Evolutionary conservation across 176 grass and related monocot genomes (phyloP), one percentile per base, ranked within the genome.

Genomic region (Miscanthus lutarioriparius): DNA sequence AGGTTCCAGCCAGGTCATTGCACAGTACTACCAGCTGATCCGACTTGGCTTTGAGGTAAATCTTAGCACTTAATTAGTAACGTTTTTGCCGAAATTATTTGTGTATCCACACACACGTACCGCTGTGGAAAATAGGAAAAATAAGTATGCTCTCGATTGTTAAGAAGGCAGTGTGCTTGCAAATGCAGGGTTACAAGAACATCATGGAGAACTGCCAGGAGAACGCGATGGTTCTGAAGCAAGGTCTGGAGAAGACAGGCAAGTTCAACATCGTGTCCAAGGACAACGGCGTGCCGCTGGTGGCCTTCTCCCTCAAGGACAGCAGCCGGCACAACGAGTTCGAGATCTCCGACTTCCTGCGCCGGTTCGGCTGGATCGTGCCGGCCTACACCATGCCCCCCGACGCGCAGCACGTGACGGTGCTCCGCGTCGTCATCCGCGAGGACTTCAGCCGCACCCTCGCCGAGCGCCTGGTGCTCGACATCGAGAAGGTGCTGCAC

Each of bases 261-360:
- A 73, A 77, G 26, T 94, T 97, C 90, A 90, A 92, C 86, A 91
- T 97, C 67, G 88, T 94, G n/a, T 97, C 94, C 75, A 97, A 97
- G 92, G 94, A 94, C 85, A 16, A 85, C n/a, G 94, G 92, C 5
- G 94, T 97, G 38, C 94, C 94, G 51, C 86, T 97, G 36, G 94
- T 97, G 58, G 94, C 94, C 40, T 97, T 97, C 94, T 97, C 94
- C 25, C 92, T 97, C 82, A 97, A 94, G 94, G 92, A 97, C 82
- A 87, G 82, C 68, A 87, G 67, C 72, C 85, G 86, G 19, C 92
- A 94, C 62, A 82, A 91, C 79, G 94, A 97, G 92, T 94, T 94
- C 72, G 94, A 91, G 88, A 89, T 97, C 85, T 94, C 94, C 47
- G 92, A 97, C 32, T 92, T 70, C 78, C 76, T 97, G 15, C 94